Conservation (phyloP, 73 alveolate genomes). For the Paramecium tetraurelia region DNA sequence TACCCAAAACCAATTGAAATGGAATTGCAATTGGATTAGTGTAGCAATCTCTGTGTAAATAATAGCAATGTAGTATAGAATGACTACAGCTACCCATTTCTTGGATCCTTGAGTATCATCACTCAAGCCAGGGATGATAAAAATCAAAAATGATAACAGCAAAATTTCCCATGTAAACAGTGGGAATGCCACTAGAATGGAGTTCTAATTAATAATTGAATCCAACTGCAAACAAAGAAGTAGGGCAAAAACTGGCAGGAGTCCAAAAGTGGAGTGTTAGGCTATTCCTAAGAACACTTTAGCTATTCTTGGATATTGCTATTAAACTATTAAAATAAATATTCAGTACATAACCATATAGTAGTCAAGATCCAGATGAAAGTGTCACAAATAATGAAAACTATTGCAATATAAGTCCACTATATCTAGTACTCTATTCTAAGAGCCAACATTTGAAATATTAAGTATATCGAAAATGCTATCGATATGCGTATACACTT, state of each 20-base stretch:
- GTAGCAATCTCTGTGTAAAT: not conserved
- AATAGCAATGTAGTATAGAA: not conserved
- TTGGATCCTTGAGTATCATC: not conserved
- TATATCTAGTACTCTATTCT: not conserved
- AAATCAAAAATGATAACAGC: not conserved
- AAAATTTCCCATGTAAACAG: not conserved
- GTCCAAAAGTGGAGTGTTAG: not conserved
- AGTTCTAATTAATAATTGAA: not conserved
- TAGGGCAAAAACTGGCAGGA: not conserved
- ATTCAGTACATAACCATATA: not conserved
- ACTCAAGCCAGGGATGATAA: not conserved
- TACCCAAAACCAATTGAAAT: slow-evolving; percentile 6
- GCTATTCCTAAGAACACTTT: not conserved
- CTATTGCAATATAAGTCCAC: not conserved
- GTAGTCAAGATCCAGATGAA: not conserved
- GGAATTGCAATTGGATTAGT: not conserved
- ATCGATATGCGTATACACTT: not conserved
- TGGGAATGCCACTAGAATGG: not conserved
- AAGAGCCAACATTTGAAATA: not conserved
- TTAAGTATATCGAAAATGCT: not conserved
- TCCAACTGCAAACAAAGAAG: not conserved
- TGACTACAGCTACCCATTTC: not conserved
- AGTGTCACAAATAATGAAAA: not conserved
- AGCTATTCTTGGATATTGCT: slow-evolving; percentile 18
- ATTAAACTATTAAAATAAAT: not conserved